Evolutionary conservation across 495 filamentous ascomycete species (phyloP), one percentile per base, ranked within the genome.

Genomic region (Schizothecium vesticola): DNA sequence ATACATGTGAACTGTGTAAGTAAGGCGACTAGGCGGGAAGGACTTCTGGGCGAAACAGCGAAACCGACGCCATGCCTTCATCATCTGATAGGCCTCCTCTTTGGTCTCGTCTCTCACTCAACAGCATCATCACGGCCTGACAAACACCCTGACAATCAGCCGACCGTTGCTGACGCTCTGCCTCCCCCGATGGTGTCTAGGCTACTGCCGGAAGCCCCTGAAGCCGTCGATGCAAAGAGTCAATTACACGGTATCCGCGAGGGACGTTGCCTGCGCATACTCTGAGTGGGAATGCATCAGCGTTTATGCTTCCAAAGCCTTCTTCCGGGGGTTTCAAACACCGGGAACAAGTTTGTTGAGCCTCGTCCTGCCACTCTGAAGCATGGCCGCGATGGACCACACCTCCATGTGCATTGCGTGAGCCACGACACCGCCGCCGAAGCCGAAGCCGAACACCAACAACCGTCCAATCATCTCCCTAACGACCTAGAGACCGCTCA

Each of bases 151-250:
- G 33, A 43, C 33, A 3, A 70, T 74, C 73, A 75, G 67, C 74
- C 68, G 74, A 73, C 74, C 65, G 60, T 43, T 74, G 71, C 71
- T 73, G 62, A 68, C 64, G 29, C 26, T 26, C 55, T 61, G 65
- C 57, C 61, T 43, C 64, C 64, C 21, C 51, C 56, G 55, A 51
- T 19, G 8, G 2, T 51, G 19, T n/a, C 19, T 51, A 8, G 28
- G 43, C 2, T 51, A 51, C 43, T n/a, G 43, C 43, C 43, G 19
- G 19, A n/a, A n/a, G 43, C 19, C 19, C 16, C 43, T n/a, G 6
- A 8, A 8, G 5, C 19, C 6, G 33, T 43, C 33, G 33, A 43
- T 13, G 13, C 13, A 43, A 43, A 43, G 33, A 16, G 13, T 16
- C 12, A n/a, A n/a, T n/a, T n/a, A n/a, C n/a, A n/a, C n/a, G n/a